Base-by-base conservation (phyloP, 2,329 filamentous ascomycete species). In the Cryphonectria radicalis region DNA sequence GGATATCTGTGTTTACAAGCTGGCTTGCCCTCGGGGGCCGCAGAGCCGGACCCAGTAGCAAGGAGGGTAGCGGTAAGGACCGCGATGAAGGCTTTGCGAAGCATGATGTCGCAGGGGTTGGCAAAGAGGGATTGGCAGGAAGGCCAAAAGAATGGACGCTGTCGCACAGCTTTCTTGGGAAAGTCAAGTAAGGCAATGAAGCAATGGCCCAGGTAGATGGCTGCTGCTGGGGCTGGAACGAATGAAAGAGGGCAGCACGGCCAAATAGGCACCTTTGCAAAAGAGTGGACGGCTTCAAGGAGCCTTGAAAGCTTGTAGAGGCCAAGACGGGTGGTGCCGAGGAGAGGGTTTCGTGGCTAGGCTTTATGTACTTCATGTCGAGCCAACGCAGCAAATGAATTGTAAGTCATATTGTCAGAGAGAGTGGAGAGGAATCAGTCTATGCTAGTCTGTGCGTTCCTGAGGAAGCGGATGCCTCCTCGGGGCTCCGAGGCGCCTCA, bases 281-380 rank as follows among this genome's bases (percentile, higher is more conserved):
- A 50, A 55, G 53, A 55, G 13, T 55, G 53, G 53, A 55, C 53
- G 53, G 53, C 53, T 28, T 55, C 53, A 28, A 28, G 53, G 53
- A 55, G 53, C n/a, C 53, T 28, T 55, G n/a, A 55, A 55, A 28
- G 53, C 10, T 11, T 55, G n/a, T 14, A 25, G n/a, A 55, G n/a
- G n/a, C 53, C 53, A 55, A 55, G n/a, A 55, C n/a, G 53, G 53
- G n/a, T 11, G n/a, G n/a, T 28, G 4, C 53, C 53, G 22, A 14
- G 53, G 25, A 5, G 13, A 28, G 11, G n/a, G 53, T 2, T 28
- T 28, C n/a, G 8, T 55, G 53, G 53, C n/a, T 55, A 8, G n/a
- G 22, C 53, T 55, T 14, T 55, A 55, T 55, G n/a, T 55, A 55
- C 6, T 55, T 10, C 53, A n/a, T 28, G n/a, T 13, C 10, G 53